Conservation (phyloP, 768 basidiomycete species). For the Nidula microcarpa region DNA sequence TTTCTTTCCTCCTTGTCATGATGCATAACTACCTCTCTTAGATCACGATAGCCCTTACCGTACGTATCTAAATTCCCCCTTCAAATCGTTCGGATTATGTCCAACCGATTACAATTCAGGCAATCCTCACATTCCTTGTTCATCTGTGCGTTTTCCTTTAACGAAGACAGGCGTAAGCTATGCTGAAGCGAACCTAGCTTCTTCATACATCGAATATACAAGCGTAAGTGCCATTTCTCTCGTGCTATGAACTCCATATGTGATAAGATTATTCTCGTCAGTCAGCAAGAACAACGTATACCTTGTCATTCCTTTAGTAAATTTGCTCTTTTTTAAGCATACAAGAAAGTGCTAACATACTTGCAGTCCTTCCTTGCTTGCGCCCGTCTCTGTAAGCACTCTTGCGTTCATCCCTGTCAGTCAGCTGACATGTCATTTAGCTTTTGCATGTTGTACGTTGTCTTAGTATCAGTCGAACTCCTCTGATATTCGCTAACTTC, state of each 20-base stretch:
- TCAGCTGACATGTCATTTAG: conserved; percentile 4
- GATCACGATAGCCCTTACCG: no score
- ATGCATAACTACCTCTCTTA: no score
- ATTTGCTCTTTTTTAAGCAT: conserved; percentile 1
- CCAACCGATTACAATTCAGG: neutral
- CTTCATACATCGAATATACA: conserved; percentile 34
- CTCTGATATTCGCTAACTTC: neutral
- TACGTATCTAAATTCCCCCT: no score
- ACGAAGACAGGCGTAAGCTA: neutral
- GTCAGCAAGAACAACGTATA: conserved; percentile 33
- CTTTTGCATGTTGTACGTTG: conserved; percentile 24
- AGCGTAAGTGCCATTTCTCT: conserved; percentile 20
- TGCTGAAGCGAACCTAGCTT: conserved; percentile 15
- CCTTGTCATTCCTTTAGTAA: conserved; percentile 26
- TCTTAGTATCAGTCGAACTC: neutral
- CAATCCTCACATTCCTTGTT: conserved; percentile 27
- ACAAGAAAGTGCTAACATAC: neutral
- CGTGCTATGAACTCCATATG: neutral
- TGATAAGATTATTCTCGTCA: conserved; percentile 4
- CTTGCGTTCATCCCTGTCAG: conserved; percentile 1
- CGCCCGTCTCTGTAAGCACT: conserved; percentile 20
- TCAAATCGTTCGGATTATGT: no score
- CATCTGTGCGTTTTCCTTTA: conserved; percentile 14
- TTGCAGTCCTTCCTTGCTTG: conserved; percentile 14
- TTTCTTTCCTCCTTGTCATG: no score